Percentiles rank a stretch among this genome's conserved stretches.
Conservation (phyloP, 2,329 filamentous ascomycete species). For the Niveomyces coronatus region DNA sequence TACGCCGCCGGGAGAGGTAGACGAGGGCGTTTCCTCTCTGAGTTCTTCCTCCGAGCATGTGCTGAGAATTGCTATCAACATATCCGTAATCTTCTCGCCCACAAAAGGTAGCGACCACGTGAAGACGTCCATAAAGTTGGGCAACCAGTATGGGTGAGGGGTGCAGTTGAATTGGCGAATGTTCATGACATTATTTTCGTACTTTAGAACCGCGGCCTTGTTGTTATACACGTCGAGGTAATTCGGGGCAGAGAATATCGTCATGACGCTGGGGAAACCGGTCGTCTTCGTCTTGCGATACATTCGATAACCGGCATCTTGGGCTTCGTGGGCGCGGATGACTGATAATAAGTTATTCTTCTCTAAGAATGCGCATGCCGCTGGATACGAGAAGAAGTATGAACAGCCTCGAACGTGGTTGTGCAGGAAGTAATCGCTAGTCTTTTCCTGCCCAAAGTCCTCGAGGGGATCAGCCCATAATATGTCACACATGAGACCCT, state of each 20-base stretch:
- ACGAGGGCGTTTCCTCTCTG: conserved; percentile 71
- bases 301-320: conserved; percentile 98
- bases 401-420: conserved; percentile 98
- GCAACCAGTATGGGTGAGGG: conserved; percentile 97
- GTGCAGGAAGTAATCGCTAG: conserved; percentile 92
- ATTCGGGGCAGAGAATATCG: conserved; percentile 97
- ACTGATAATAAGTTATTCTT: conserved; percentile 98
- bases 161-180: conserved; percentile 99
- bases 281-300: conserved; percentile 97
- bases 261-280: conserved; percentile 98
- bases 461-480: conserved; percentile 97
- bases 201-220: conserved; percentile 97
- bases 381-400: conserved; percentile 98
- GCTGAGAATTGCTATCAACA: conserved; percentile 97
- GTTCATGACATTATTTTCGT: conserved; percentile 99
- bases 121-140: conserved; percentile 99
- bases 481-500: conserved; percentile 98
- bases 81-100: conserved; percentile 97
- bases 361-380: conserved; percentile 92
- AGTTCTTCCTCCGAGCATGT: conserved; percentile 99
- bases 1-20: conserved; percentile 55
- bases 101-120: conserved; percentile 99
- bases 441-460: conserved; percentile 98
- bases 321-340: conserved; percentile 94
- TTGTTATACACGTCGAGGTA: conserved; percentile 99